A percentile compares a stretch with the other conserved stretches of the same genome.
Conservation (phyloP, 78 protist genomes). For the Chrysochromulina parva region DNA sequence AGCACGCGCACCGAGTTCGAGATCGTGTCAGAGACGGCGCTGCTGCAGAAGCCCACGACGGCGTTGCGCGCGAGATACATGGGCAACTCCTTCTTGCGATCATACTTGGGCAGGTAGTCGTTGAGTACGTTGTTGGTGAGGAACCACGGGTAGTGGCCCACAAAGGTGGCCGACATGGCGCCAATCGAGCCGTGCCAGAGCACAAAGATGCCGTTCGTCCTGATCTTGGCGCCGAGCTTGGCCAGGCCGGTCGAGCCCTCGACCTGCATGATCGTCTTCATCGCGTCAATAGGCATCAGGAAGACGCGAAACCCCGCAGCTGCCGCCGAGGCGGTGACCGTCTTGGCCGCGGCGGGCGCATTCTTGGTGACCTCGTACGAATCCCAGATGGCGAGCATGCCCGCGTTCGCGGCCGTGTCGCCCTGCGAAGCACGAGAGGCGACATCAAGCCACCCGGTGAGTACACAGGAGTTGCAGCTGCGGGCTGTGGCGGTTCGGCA, state of each 20-base stretch:
- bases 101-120: slow-evolving; percentile 44
- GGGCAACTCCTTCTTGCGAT: neutral
- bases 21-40: slow-evolving; percentile 76
- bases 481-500: neutral
- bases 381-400: slow-evolving; percentile 73
- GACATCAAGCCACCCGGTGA: neutral
- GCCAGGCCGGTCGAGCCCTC: slow-evolving; percentile 60
- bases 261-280: slow-evolving; percentile 74
- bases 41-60: slow-evolving; percentile 59
- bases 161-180: slow-evolving; percentile 54
- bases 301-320: slow-evolving; percentile 74
- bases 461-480: neutral
- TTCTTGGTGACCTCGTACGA: slow-evolving; percentile 47
- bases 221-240: slow-evolving; percentile 17
- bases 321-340: slow-evolving; percentile 64
- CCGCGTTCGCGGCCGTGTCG: slow-evolving; percentile 85
- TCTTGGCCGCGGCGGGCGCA: slow-evolving; percentile 71
- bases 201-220: slow-evolving; percentile 37
- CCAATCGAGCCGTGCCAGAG: slow-evolving; percentile 73
- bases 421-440: slow-evolving; percentile 69
- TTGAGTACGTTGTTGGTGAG: slow-evolving; percentile 66
- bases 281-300: slow-evolving; percentile 79
- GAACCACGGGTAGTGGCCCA: slow-evolving; percentile 84
- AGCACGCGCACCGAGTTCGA: slow-evolving; percentile 81
- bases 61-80: neutral